Conservation (phyloP, 2,329 filamentous ascomycete species). For the Talaromyces funiculosus region DNA sequence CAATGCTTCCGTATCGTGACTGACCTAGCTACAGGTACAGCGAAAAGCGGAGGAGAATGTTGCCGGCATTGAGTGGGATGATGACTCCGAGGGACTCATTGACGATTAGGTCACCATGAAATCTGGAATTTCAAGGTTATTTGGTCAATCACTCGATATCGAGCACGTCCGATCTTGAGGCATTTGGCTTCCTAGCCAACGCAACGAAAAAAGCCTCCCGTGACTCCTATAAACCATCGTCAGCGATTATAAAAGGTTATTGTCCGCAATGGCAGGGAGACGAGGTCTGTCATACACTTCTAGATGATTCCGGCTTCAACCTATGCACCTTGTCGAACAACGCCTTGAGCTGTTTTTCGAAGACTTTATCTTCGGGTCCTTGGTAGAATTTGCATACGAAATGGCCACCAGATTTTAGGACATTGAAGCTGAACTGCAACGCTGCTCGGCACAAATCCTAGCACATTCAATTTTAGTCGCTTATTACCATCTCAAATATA, state of each 20-base stretch:
- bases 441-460: constrained; percentile 89
- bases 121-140: not conserved
- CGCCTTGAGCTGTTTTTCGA: constrained; percentile 68
- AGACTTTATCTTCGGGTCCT: constrained; percentile 72
- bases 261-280: not conserved
- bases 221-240: constrained; percentile 56
- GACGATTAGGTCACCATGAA: constrained; percentile 23
- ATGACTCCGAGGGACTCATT: constrained; percentile 35
- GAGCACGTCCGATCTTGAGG: constrained; percentile 44
- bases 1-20: constrained; percentile 7
- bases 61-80: constrained; percentile 42
- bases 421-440: constrained; percentile 77
- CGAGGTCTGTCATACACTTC: constrained; percentile 57
- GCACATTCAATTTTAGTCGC: not conserved
- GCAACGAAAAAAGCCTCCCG: constrained; percentile 85
- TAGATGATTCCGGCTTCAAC: constrained; percentile 87
- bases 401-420: constrained; percentile 73
- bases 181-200: constrained; percentile 58
- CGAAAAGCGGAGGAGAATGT: constrained; percentile 41
- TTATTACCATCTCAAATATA: not conserved
- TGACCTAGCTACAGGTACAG: constrained; percentile 37
- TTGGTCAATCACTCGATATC: constrained; percentile 10
- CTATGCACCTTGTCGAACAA: constrained; percentile 76
- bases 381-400: constrained; percentile 99
- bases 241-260: constrained; percentile 6